Percentiles rank a stretch among this genome's conserved stretches.
These are phyloP conservation scores for Phalaenopsis equestris DNA, from an alignment of 106 monocot genomes.

Conservation along the genomic window DNA sequence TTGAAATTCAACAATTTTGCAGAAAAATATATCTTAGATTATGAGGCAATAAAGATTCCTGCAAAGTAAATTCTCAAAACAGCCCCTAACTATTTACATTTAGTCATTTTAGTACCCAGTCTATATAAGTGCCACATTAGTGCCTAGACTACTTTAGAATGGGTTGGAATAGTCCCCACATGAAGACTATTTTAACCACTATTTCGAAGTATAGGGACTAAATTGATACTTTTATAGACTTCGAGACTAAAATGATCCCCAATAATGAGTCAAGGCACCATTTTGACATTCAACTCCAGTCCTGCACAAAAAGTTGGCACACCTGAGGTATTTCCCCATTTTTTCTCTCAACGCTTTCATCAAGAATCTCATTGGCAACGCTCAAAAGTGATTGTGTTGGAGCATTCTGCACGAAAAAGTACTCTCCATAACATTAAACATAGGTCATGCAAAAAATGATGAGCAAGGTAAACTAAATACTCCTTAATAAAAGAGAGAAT, in stretches of 20 bases:
- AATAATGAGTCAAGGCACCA: no score
- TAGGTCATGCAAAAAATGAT: background rate
- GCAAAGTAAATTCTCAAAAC: no score
- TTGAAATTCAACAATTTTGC: background rate
- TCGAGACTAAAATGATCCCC: no score
- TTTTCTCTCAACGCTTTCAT: conserved; percentile 65
- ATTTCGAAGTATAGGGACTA: no score
- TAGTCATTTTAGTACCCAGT: no score
- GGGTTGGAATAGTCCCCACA: no score
- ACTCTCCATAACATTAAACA: background rate
- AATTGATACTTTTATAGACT: no score
- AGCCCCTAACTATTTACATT: no score
- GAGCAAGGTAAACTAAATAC: background rate
- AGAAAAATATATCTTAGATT: background rate
- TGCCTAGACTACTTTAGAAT: no score
- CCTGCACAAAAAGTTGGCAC: conserved; percentile 20
- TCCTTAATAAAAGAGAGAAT: background rate
- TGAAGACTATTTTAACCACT: no score
- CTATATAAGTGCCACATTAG: no score
- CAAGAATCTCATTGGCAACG: conserved; percentile 51
- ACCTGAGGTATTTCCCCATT: conserved; percentile 84
- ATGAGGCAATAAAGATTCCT: background rate
- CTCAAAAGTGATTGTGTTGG: conserved; percentile 61
- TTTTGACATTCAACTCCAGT: no score
- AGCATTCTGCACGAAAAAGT: conserved; percentile 40